phyloP scores from a whole-genome alignment of 129 eudicot species.

The Artemisia argyi region DNA sequence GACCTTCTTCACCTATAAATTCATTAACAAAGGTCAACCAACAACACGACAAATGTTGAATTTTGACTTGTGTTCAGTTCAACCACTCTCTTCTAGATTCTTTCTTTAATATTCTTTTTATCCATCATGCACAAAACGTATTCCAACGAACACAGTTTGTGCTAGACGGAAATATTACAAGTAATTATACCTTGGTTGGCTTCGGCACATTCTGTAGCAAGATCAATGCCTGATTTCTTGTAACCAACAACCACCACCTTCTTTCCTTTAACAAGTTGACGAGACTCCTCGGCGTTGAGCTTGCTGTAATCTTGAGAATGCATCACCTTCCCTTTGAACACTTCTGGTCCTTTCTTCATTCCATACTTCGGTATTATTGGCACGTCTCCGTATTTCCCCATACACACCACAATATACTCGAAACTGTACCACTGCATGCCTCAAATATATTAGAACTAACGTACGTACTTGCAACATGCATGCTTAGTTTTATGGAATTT shows the following conservation, averaged over 20 bases:
- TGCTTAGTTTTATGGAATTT: neutral
- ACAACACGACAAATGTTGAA: no score
- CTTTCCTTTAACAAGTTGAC: constrained; percentile 57
- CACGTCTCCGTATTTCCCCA: constrained; percentile 88
- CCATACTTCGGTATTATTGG: constrained; percentile 72
- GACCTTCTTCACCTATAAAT: constrained; percentile 57
- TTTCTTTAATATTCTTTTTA: no score
- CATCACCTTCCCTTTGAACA: constrained; percentile 75
- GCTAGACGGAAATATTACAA: no score
- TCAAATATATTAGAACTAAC: no score
- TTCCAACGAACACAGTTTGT: no score
- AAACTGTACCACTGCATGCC: constrained; percentile 70
- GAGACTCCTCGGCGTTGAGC: constrained; percentile 48
- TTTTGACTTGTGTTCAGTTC: no score
- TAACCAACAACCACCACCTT: constrained; percentile 91
- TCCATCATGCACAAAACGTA: no score
- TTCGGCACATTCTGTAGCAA: constrained; percentile 91
- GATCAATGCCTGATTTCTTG: constrained; percentile 95
- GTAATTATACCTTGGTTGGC: constrained; percentile 52
- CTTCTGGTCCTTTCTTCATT: constrained; percentile 73
- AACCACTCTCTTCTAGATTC: no score
- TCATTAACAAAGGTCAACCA: neutral
- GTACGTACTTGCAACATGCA: no score
- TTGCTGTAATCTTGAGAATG: constrained; percentile 88
- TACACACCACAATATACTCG: constrained; percentile 84